Base-by-base conservation (phyloP, 345 rosid species). In the Sonneratia alba region DNA sequence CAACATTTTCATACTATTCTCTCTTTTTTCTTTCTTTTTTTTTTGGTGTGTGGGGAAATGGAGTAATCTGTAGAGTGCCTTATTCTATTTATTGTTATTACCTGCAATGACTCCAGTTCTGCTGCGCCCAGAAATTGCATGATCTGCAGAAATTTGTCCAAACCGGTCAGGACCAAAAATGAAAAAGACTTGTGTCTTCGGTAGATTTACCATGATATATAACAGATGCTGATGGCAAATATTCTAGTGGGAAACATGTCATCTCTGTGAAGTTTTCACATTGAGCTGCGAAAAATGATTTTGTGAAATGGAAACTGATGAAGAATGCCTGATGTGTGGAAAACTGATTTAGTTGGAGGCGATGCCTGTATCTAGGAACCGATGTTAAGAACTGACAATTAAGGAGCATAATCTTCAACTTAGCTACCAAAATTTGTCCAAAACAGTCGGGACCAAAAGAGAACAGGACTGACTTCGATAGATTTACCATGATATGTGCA, bases 31-130 rank as follows among this genome's bases (percentile, higher is more conserved):
- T 40, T 40, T 40, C 2, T 8, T 8, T 2, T 61, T 2, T 61
- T 61, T 61, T 9, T 61, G 0, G 0, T 14, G 34, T 19, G 66
- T 63, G 67, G 38, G 36, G 1, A 7, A 62, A 12, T 22, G 1
- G 9, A n/a, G 10, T n/a, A 62, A n/a, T 27, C 4, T 15, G n/a
- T 11, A 13, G 38, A 63, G 11, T 12, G 19, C 5, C 57, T 15
- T 47, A 7, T 47, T 19, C 2, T 15, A 53, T 19, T 53, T 9
- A 2, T 42, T 42, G 45, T 42, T 42, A 9, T 73, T 57, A 87
- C 91, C 89, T 87, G 89, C 88, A 72, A 85, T 84, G 7, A 79
- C 78, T 7, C 86, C 87, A 0, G 80, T 80, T 55, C 36, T 85
- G 57, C 81, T 69, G 37, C 81, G 87, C 71, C 77, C 66, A 0